Evolutionary conservation across 441 rosid genomes (phyloP), one percentile per base, ranked within the genome.

Genomic region (Croton setiger): DNA sequence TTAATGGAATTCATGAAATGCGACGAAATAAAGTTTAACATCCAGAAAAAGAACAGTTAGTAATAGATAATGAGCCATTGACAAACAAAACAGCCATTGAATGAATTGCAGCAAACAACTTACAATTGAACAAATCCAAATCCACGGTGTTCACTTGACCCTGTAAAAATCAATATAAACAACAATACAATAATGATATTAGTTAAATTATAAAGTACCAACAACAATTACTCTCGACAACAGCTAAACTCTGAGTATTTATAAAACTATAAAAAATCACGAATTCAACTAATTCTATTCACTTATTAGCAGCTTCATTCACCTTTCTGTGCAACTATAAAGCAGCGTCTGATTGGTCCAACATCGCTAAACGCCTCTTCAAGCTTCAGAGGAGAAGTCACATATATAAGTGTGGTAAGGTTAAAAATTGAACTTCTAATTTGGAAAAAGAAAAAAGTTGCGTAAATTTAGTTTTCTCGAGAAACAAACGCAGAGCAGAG

Each of bases 261-360:
- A 4, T 0, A 52, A 52, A n/a, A 0, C 18, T 7, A 5, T 18
- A 1, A 18, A 18, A 47, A 67, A 54, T 39, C n/a, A 21, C 36
- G 33, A 35, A 12, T 15, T 9, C n/a, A 44, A 8, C 17, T 59
- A 51, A 51, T n/a, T 6, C 31, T 27, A 27, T 51, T 51, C 21
- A n/a, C 21, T n/a, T 15, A 49, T 49, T 21, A 21, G 59, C 33
- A 54, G 59, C 31, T 53, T 4, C 35, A 13, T 71, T 72, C 63
- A 88, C 96, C 96, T 74, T 91, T 93, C 71, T 85, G 82, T 5
- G 98, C 78, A 64, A 88, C 97, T 84, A 90, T 69, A 78, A 92
- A 92, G 86, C 96, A 90, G 35, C 88, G 85, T 85, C 99, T 80
- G 75, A 94, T 82, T 18, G 99, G 99, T 67, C 97, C 99, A 10